Percentiles rank a stretch among this genome's conserved stretches.
Conservation (phyloP, 192 early-diverging fungal genomes). For the Pilaira anomala region DNA sequence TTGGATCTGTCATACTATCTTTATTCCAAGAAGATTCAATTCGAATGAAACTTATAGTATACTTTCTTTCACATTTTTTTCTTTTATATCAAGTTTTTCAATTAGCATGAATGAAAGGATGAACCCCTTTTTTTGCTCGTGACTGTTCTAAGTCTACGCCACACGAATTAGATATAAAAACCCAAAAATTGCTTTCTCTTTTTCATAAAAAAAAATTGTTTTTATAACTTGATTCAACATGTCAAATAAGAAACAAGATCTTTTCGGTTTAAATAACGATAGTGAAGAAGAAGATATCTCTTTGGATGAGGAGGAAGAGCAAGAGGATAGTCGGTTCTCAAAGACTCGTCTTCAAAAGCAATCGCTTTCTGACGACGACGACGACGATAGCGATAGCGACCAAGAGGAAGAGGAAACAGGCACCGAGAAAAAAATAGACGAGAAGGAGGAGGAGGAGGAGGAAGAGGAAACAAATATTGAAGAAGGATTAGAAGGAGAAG, state of each 20-base stretch:
- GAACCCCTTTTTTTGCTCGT: too few species aligned
- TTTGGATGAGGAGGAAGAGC: constrained; percentile 26
- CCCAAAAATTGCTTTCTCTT: too few species aligned
- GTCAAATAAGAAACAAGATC: constrained; percentile 28
- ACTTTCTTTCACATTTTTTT: too few species aligned
- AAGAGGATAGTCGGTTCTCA: constrained; percentile 26
- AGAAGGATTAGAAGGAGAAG: constrained; percentile 22
- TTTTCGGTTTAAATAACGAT: constrained; percentile 22
- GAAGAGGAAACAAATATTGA: constrained; percentile 26
- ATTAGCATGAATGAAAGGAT: too few species aligned
- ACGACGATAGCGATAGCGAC: constrained; percentile 29
- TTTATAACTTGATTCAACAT: not conserved
- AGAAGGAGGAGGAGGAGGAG: constrained; percentile 20
- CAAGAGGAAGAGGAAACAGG: constrained; percentile 35
- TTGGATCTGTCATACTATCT: too few species aligned
- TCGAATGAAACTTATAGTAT: too few species aligned
- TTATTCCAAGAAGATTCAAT: too few species aligned
- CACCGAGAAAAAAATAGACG: constrained; percentile 21
- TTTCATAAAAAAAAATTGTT: constrained; percentile 1
- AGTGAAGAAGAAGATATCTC: constrained; percentile 20
- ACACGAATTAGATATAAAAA: too few species aligned
- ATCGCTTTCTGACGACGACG: constrained; percentile 3
- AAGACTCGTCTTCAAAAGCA: constrained; percentile 9
- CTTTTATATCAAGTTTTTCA: too few species aligned
- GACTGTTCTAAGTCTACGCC: too few species aligned